These are phyloP conservation scores for Echeveria elegans DNA, from an alignment of 164 flowering plant species.

Conservation along the genomic window DNA sequence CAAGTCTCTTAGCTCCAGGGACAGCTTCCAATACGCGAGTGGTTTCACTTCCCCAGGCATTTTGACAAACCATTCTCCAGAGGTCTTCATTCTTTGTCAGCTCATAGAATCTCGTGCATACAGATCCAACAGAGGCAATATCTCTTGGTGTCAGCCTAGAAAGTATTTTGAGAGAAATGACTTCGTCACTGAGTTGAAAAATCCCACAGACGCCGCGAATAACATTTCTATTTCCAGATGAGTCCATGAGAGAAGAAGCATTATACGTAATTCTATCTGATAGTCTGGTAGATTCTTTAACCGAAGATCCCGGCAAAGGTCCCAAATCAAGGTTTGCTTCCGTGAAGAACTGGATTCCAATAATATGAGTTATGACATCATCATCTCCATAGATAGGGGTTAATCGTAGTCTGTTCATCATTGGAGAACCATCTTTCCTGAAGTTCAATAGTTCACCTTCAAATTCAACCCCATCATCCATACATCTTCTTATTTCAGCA, in stretches of 20 bases:
- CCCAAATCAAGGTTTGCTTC: conserved; percentile 74
- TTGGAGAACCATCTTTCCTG: conserved; percentile 82
- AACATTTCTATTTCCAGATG: conserved; percentile 37
- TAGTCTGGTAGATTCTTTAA: conserved; percentile 40
- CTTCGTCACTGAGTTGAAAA: conserved; percentile 75
- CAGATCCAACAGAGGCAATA: conserved; percentile 81
- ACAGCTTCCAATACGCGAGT: conserved; percentile 74
- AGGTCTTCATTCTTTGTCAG: conserved; percentile 75
- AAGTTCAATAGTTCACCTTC: conserved; percentile 83
- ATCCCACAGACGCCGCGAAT: conserved; percentile 61
- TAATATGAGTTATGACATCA: conserved; percentile 63
- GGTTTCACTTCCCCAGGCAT: conserved; percentile 93
- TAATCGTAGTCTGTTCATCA: conserved; percentile 70
- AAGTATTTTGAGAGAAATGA: conserved; percentile 56
- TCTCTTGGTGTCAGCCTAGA: conserved; percentile 77
- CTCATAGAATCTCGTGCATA: conserved; percentile 54
- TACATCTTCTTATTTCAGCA: conserved; percentile 72
- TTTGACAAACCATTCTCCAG: conserved; percentile 94
- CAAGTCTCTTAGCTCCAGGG: conserved; percentile 74
- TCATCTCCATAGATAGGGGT: conserved; percentile 84
- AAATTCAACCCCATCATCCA: conserved; percentile 75
- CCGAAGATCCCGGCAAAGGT: conserved; percentile 44
- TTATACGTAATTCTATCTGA: conserved; percentile 36
- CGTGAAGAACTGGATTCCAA: conserved; percentile 82
- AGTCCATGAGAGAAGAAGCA: conserved; percentile 26